Evolutionary conservation across 108 stramenopile species (phyloP), one percentile per base, ranked within the genome.

Genomic region (Cyclotella sp.): DNA sequence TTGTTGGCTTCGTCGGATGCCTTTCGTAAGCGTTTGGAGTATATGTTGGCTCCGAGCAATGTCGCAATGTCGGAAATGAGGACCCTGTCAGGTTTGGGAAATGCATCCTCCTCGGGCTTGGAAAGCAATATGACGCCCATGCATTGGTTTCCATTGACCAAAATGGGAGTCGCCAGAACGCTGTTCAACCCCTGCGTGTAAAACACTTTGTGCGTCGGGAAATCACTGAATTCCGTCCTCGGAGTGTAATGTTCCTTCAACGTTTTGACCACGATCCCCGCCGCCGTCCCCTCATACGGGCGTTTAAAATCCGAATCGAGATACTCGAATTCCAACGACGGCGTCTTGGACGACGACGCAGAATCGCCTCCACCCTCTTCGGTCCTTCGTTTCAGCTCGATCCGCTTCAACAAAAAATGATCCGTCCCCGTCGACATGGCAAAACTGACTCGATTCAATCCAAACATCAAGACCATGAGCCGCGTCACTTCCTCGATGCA

Each of bases 21-120:
- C 41, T 54, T 19, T 22, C 70, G 47, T 61, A 73, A 41, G 26
- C 70, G 76, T 54, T 83, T 77, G 34, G 76, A 55, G 43, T 78
- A 77, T 30, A 77, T 53, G 43, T 63, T 74, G 12, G 78, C 73
- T 27, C 72, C 78, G 12, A 71, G 68, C 69, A 73, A 78, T 14
- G 58, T 45, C n/a, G 77, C 77, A 55, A 81, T 76, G 28, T 81
- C 75, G 11, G 29, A 19, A 28, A 81, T 70, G 14, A 81, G 45
- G 8, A 70, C 63, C 51, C 51, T 59, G 66, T 81, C 80, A 39
- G 67, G 12, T 12, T 76, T 61, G 12, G 24, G 70, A 51, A 81
- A 64, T 46, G 68, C 74, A 63, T 81, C 68, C 41, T 75, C 80
- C 43, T 70, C 15, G 11, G 15, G 55, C 68, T 63, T 70, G 19